These are phyloP conservation scores for Polyporus tsugae DNA, from an alignment of 1,284 basidiomycete species.

Conservation along the genomic window DNA sequence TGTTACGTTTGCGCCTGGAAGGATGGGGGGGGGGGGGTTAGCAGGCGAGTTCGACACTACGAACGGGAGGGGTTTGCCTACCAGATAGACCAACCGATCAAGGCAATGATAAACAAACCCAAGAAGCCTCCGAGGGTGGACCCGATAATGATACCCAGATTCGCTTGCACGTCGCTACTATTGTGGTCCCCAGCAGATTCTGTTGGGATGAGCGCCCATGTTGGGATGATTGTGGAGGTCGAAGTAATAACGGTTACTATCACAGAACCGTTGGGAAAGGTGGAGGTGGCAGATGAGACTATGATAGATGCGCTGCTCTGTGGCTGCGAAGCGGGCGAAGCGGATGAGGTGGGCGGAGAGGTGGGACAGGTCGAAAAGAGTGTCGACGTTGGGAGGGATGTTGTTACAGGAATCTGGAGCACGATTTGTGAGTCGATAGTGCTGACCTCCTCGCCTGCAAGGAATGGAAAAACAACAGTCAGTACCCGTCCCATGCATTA, in stretches of 20 bases:
- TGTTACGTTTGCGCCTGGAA: conserved; percentile 30
- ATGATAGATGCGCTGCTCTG: neutral
- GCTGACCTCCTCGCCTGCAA: conserved; percentile 29
- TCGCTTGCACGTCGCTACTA: conserved; percentile 12
- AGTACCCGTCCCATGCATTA: neutral
- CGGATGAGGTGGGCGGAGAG: neutral
- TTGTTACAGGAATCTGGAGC: conserved; percentile 29
- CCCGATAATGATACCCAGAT: conserved; percentile 38
- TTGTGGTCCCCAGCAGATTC: conserved; percentile 6
- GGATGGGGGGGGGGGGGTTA: neutral
- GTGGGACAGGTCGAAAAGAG: conserved; percentile 37
- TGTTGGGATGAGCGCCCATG: conserved; percentile 13
- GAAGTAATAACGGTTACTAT: conserved; percentile 26
- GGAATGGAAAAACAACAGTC: neutral
- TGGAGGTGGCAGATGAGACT: conserved; percentile 26
- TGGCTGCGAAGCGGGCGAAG: conserved; percentile 4
- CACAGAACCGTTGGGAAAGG: conserved; percentile 34
- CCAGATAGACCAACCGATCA: conserved; percentile 38
- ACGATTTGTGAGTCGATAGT: conserved; percentile 34
- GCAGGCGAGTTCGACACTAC: neutral
- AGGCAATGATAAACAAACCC: conserved; percentile 36
- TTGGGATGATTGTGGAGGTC: conserved; percentile 32
- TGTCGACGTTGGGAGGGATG: conserved; percentile 33
- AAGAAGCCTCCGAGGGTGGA: conserved; percentile 42
- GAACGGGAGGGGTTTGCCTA: conserved; percentile 17